A percentile compares a stretch with the other conserved stretches of the same genome.
These are phyloP conservation scores for Aspergillus sp. DNA, from an alignment of 2,329 filamentous ascomycete species.

Conservation along the genomic window DNA sequence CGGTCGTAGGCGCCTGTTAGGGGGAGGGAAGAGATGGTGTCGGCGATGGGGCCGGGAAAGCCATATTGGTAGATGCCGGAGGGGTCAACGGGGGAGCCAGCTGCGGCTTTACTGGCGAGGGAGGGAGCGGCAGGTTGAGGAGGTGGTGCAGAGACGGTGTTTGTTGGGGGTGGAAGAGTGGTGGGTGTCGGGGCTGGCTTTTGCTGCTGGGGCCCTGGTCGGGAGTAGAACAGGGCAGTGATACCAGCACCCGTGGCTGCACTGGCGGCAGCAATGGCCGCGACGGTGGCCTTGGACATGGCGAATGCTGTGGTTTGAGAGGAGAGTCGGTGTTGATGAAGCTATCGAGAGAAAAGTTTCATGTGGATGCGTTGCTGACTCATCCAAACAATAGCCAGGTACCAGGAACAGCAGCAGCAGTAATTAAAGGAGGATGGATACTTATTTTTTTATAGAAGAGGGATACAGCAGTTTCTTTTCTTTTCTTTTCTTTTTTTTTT, in stretches of 20 bases:
- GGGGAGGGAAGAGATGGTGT: constrained; percentile 73
- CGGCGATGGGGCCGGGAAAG: constrained; percentile 86
- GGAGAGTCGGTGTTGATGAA: no score
- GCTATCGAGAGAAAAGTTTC: no score
- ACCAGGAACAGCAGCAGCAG: no score
- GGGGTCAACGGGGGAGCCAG: constrained; percentile 63
- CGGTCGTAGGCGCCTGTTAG: constrained; percentile 89
- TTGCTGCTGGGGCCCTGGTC: constrained; percentile 26
- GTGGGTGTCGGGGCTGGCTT: constrained; percentile 27
- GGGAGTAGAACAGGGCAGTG: constrained; percentile 66
- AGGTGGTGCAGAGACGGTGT: constrained; percentile 39
- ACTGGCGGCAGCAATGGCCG: constrained; percentile 72
- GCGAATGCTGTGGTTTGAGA: constrained; percentile 23
- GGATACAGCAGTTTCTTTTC: no score
- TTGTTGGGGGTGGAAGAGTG: constrained; percentile 22
- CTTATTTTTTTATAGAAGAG: no score
- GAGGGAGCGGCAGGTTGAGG: constrained; percentile 33
- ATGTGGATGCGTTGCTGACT: no score
- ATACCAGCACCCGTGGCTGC: constrained; percentile 74
- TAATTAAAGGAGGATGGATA: no score
- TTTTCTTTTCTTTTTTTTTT: no score
- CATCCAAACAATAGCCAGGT: no score
- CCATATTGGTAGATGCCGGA: constrained; percentile 79
- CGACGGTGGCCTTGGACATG: constrained; percentile 79
- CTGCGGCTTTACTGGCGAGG: constrained; percentile 27